Evolutionary conservation across 2,329 filamentous ascomycete species (phyloP), one percentile per base, ranked within the genome.

Genomic region (Sporothrix variecibatus): DNA sequence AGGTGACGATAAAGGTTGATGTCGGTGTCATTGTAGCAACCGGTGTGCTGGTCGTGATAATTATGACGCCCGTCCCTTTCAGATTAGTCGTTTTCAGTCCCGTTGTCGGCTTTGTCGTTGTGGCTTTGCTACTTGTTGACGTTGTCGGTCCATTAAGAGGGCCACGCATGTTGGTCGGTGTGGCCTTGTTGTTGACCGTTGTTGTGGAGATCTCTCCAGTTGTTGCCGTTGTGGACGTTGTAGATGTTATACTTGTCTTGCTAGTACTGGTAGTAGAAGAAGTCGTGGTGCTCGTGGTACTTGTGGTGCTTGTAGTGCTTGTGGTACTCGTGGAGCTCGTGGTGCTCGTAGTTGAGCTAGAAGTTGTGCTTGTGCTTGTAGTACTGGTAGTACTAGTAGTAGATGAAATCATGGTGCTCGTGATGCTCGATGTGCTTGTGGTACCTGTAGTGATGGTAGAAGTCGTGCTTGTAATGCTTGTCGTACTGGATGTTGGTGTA

Each of bases 11-110:
- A 23, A 60, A 15, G 1, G 73, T 74, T 26, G 69, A 40, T 15
- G 62, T 49, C 2, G 62, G 43, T 17, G 60, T 49, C 28, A 64
- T 62, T 2, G 53, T 72, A 20, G 69, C 40, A 11, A 68, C 15
- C 0, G 73, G 34, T n/a, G 73, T 74, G 62, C 34, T 72, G 40
- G 40, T 72, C 12, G 69, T 68, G 62, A 68, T 69, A 17, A 51
- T 15, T 23, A 43, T 65, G 26, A 65, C 62, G 17, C 60, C 62
- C 23, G 40, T 38, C 20, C n/a, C 28, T 34, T n/a, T n/a, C 28
- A 38, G 17, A 23, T 5, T 3, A 23, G n/a, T 31, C n/a, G 53
- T 70, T 28, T 34, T n/a, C 20, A 51, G 23, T 8, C 8, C 17
- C 20, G 38, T 65, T 20, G 34, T 11, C 28, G 15, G 5, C 12